Evolutionary conservation across 495 filamentous ascomycete genomes (phyloP).

Genomic region (Talaromyces trachyspermus): DNA sequence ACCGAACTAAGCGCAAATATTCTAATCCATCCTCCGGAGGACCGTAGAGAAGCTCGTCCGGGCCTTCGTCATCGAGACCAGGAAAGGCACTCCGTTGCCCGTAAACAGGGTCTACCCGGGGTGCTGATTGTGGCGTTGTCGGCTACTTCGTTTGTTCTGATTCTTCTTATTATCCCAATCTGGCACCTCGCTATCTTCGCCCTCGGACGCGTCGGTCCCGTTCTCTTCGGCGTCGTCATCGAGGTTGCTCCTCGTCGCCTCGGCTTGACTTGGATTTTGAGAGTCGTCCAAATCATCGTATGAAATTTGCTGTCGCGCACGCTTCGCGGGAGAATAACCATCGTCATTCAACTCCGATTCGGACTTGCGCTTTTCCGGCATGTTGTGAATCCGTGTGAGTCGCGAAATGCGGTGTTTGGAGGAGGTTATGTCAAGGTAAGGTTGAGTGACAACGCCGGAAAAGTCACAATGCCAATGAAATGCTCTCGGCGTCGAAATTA

Average conservation of each 20-base stretch:
- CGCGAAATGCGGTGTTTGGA: too few species aligned
- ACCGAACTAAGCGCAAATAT: constrained; percentile 79
- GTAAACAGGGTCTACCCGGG: constrained; percentile 56
- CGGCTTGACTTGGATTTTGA: background rate
- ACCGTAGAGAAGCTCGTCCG: constrained; percentile 43
- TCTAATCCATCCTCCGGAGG: constrained; percentile 55
- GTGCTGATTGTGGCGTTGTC: constrained; percentile 22
- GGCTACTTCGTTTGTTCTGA: background rate
- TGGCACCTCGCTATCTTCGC: background rate
- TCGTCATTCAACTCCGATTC: background rate
- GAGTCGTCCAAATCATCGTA: constrained; percentile 5
- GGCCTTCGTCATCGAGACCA: constrained; percentile 51
- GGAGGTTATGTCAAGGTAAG: too few species aligned
- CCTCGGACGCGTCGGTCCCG: constrained; percentile 11
- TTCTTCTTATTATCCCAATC: too few species aligned
- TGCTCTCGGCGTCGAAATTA: too few species aligned
- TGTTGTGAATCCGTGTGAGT: background rate
- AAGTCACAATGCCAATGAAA: too few species aligned
- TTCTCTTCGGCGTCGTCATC: constrained; percentile 18
- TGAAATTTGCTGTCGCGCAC: constrained; percentile 2
- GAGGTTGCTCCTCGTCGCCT: background rate
- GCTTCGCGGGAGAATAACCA: background rate
- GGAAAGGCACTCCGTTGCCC: constrained; percentile 76
- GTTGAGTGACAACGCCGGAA: too few species aligned
- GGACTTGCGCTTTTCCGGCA: constrained; percentile 9